phyloP scores from a whole-genome alignment of 306 rosid species.

The Luffa acutangula region DNA sequence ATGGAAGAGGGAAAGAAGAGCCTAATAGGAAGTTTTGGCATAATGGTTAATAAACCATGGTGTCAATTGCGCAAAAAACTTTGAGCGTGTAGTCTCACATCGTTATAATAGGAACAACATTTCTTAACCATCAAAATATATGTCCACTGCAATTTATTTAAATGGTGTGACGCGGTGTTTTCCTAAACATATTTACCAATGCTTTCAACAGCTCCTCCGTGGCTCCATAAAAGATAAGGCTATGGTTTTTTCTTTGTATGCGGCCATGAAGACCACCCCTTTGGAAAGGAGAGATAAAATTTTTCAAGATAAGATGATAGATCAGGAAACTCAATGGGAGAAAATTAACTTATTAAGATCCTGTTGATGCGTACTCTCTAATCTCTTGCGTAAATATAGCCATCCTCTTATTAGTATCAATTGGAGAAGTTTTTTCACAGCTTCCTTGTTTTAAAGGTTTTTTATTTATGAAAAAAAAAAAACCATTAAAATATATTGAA shows the following conservation, averaged over 20 bases:
- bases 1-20: background rate
- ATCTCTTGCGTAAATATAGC: background rate
- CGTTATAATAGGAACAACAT: too few species aligned
- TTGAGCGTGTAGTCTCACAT: too few species aligned
- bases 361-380: background rate
- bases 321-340: background rate
- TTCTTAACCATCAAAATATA: too few species aligned
- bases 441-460: background rate
- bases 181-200: background rate
- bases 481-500: background rate
- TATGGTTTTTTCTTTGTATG: too few species aligned
- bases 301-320: background rate
- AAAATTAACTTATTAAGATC: background rate
- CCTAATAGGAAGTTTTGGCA: background rate
- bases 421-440: background rate
- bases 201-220: background rate
- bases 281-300: background rate
- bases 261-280: background rate
- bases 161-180: background rate
- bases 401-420: background rate
- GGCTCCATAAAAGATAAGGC: background rate
- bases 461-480: background rate
- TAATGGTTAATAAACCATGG: background rate
- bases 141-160: too few species aligned
- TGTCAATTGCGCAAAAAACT: background rate